Percentiles rank a stretch among this genome's conserved stretches.
These are phyloP conservation scores for Verticillium isaacii DNA, from an alignment of 2,329 filamentous ascomycete genomes.

Conservation along the genomic window DNA sequence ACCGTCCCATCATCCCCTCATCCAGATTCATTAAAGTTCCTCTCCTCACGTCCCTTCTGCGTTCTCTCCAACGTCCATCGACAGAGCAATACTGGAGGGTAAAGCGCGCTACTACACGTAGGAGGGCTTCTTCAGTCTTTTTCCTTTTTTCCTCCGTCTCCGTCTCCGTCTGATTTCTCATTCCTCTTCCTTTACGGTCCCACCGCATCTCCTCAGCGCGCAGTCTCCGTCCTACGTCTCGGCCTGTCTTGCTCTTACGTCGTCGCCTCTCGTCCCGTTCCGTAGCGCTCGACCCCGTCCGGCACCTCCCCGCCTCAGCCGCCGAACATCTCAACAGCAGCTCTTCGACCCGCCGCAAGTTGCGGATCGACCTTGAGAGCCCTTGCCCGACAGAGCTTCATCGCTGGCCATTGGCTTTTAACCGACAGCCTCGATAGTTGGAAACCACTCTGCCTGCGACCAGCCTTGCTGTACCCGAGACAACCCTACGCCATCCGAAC, in stretches of 20 bases:
- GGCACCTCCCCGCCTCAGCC: neutral
- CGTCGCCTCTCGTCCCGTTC: neutral
- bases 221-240: neutral
- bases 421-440: neutral
- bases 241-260: neutral
- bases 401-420: neutral
- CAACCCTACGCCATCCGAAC: neutral
- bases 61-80: neutral
- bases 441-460: neutral
- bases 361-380: neutral
- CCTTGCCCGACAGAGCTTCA: too few species aligned
- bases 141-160: slow-evolving; percentile 16
- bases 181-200: slow-evolving; percentile 8
- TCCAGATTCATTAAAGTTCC: neutral
- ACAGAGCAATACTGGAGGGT: neutral
- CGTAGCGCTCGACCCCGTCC: neutral
- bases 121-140: neutral
- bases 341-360: neutral
- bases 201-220: neutral
- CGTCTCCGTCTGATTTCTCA: slow-evolving; percentile 15
- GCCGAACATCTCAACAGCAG: neutral
- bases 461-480: neutral
- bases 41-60: neutral
- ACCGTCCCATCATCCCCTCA: neutral
- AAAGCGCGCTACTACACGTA: neutral